Base-by-base conservation (phyloP, 2,329 filamentous ascomycete genomes). In the Penicillium polonicum region DNA sequence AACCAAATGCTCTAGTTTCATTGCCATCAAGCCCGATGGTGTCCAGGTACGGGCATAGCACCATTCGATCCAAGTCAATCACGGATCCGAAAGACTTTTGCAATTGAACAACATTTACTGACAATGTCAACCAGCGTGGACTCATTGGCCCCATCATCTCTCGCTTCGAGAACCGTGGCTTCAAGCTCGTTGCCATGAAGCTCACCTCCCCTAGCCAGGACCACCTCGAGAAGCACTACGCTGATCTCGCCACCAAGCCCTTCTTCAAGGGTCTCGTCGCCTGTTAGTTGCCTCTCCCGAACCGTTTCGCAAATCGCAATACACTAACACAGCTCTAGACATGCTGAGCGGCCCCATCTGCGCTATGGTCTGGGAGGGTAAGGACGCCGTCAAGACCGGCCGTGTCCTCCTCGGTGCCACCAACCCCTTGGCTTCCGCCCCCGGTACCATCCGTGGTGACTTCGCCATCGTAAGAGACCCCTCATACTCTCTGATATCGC, bases 321-420 rank as follows among this genome's bases (percentile, higher is more conserved):
- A 36, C 17, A 42, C 65, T 72, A 62, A 73, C 52, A 44, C 31
- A 43, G 25, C 57, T 29, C 62, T 67, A 96, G 92, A 97, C 87
- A 99, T 97, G 94, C 83, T 87, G 79, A 92, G 88, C 79, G 94
- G 94, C 78, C 94, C 94, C 79, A 93, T 99, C 83, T 89, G 86
- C 85, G 94, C 94, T 84, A 99, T 97, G 93, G 89, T 99, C 82
- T 99, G 94, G 94, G 92, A 99, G 82, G 94, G 94, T 77, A 90
- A 90, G 86, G 92, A 99, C 76, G 94, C 88, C 80, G 92, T 97
- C 86, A 97, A 97, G 90, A 97, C 92, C 71, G 94, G 94, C 81
- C 93, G 94, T 77, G 78, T 83, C 80, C 88, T 99, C 79, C 92
- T 99, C 79, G 94, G 94, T 82, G 94, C 94, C 82, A 99, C 94